Conservation (phyloP, 805 yeast species). For the Monosporozyma aerobia region DNA sequence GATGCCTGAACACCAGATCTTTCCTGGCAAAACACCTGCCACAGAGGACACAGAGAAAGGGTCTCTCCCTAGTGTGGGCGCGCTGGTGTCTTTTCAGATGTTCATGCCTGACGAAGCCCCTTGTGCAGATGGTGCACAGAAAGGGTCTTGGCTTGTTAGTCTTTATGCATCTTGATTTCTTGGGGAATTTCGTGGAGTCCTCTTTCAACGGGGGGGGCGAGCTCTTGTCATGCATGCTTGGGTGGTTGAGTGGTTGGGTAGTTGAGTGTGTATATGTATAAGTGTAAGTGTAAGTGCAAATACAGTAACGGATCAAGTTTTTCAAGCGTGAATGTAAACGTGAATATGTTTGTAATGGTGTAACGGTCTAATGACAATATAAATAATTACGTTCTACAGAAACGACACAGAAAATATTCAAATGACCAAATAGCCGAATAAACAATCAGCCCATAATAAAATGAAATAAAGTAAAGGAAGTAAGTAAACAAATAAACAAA, state of each 20-base stretch:
- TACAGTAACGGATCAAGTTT: no score
- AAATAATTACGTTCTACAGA: no score
- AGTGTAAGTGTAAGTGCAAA: not conserved
- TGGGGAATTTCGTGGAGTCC: conserved; percentile 56
- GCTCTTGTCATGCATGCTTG: not conserved
- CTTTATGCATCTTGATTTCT: conserved; percentile 72
- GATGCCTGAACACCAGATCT: conserved; percentile 82
- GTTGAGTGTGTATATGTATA: not conserved
- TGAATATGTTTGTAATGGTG: no score
- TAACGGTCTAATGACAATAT: no score
- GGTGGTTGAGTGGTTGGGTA: not conserved
- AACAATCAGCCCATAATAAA: no score
- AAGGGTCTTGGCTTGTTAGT: conserved; percentile 94
- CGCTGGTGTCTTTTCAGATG: conserved; percentile 91
- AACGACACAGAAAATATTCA: no score
- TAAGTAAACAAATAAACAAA: no score
- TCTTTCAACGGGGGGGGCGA: not conserved
- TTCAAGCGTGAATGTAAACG: no score
- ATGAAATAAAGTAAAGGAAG: no score
- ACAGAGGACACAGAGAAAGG: conserved; percentile 92
- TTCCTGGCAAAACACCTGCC: conserved; percentile 93
- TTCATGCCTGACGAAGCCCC: conserved; percentile 92
- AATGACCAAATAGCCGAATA: no score
- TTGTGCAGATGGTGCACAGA: conserved; percentile 78
- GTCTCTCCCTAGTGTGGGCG: conserved; percentile 92